Percentiles rank a stretch among this genome's conserved stretches.
phyloP scores from a whole-genome alignment of 2,329 filamentous ascomycete genomes.

The Neocatenulostroma microsporum region DNA sequence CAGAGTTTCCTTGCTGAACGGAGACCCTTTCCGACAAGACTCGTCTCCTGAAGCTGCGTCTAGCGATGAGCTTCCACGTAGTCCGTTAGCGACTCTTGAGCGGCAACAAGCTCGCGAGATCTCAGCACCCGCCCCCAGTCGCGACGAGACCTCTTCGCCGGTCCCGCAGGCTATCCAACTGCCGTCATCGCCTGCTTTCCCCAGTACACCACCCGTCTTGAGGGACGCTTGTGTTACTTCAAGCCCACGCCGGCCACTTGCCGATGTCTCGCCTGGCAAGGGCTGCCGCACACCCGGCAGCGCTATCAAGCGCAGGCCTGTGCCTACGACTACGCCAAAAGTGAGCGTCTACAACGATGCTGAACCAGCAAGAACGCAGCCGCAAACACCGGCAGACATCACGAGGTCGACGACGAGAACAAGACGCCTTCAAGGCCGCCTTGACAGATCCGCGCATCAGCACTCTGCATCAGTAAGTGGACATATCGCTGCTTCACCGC shows the following conservation, averaged over 20 bases:
- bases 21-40: slow-evolving; percentile 15
- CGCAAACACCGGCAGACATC: slow-evolving; percentile 30
- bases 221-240: background rate
- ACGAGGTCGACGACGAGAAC: slow-evolving; percentile 8
- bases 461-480: too few species aligned
- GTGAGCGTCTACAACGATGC: slow-evolving; percentile 28
- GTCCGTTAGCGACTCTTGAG: too few species aligned
- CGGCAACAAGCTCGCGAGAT: too few species aligned
- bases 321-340: slow-evolving; percentile 6
- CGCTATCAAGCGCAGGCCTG: slow-evolving; percentile 6
- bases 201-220: background rate
- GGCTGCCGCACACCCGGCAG: background rate
- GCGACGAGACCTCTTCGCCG: too few species aligned
- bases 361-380: slow-evolving; percentile 21
- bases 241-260: slow-evolving; percentile 2
- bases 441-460: slow-evolving; percentile 9
- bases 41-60: background rate
- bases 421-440: slow-evolving; percentile 13
- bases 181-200: background rate
- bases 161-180: background rate
- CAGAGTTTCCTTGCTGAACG: slow-evolving; percentile 17
- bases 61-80: too few species aligned
- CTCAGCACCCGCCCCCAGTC: too few species aligned
- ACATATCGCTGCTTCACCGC: slow-evolving; percentile 3
- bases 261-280: slow-evolving; percentile 1